Conservation (phyloP, 2,329 filamentous ascomycete genomes). For the Claviceps cyperi region DNA sequence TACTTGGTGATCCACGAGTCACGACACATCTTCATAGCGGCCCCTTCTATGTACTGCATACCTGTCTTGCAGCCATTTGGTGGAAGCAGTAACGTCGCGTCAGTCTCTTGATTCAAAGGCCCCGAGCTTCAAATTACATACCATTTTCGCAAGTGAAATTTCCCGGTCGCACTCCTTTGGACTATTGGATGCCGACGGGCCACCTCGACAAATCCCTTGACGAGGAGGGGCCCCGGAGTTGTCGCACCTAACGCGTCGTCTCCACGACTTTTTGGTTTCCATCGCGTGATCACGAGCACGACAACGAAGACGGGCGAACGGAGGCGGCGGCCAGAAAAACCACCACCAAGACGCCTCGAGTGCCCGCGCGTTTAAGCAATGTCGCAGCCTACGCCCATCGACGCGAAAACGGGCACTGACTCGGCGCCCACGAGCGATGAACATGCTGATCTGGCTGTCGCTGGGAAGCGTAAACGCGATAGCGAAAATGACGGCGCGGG, state of each 20-base stretch:
- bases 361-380: slow-evolving; percentile 16
- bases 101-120: slow-evolving; percentile 3
- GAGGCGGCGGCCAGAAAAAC: slow-evolving; percentile 20
- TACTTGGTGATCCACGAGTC: slow-evolving; percentile 20
- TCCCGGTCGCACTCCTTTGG: slow-evolving; percentile 14
- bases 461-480: slow-evolving; percentile 47
- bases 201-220: slow-evolving; percentile 19
- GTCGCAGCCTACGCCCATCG: slow-evolving; percentile 26
- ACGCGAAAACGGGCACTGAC: slow-evolving; percentile 24
- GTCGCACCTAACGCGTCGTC: slow-evolving; percentile 23
- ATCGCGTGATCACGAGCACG: slow-evolving; percentile 25
- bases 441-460: slow-evolving; percentile 18
- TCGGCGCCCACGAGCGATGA: slow-evolving; percentile 20
- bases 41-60: slow-evolving; percentile 14
- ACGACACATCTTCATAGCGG: slow-evolving; percentile 24
- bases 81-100: slow-evolving; percentile 10
- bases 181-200: slow-evolving; percentile 18
- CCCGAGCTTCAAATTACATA: slow-evolving; percentile 3
- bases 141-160: slow-evolving; percentile 9
- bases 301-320: too few species aligned
- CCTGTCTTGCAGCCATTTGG: slow-evolving; percentile 12
- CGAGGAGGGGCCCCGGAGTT: slow-evolving; percentile 23
- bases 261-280: slow-evolving; percentile 10
- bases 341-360: slow-evolving; percentile 7
- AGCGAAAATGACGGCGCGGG: slow-evolving; percentile 25